These are phyloP conservation scores for Rugosomyces carneus DNA, from an alignment of 1,284 basidiomycete species.

Conservation along the genomic window DNA sequence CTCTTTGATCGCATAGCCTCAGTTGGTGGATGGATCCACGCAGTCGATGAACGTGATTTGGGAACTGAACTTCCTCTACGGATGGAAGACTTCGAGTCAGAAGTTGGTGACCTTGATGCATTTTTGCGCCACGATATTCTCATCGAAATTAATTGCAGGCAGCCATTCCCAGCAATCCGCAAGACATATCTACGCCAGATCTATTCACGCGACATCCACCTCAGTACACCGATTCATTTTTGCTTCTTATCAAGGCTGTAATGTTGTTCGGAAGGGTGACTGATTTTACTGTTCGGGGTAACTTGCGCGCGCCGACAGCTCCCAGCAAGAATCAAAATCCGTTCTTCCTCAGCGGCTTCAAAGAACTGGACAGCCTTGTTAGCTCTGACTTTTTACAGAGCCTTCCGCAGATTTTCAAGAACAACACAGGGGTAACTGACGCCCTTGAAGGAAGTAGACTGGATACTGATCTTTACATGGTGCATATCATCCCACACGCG, in stretches of 20 bases:
- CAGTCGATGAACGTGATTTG: constrained; percentile 72
- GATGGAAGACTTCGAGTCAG: constrained; percentile 64
- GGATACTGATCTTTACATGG: constrained; percentile 80
- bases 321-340: constrained; percentile 65
- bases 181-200: constrained; percentile 55
- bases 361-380: constrained; percentile 61
- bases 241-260: constrained; percentile 70
- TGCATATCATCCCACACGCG: constrained; percentile 78
- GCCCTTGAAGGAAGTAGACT: constrained; percentile 47
- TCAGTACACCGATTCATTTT: constrained; percentile 72
- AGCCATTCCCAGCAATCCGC: constrained; percentile 61
- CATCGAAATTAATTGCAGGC: constrained; percentile 32
- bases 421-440: constrained; percentile 54
- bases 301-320: constrained; percentile 51
- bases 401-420: constrained; percentile 60
- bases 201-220: constrained; percentile 64
- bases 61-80: constrained; percentile 75
- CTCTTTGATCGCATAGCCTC: constrained; percentile 79
- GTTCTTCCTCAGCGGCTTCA: constrained; percentile 57
- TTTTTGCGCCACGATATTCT: background rate
- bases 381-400: constrained; percentile 59
- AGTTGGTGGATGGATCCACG: constrained; percentile 84
- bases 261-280: constrained; percentile 81
- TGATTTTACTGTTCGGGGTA: constrained; percentile 72
- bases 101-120: constrained; percentile 34